These are phyloP conservation scores for Homolaphlyctis polyrhiza DNA, from an alignment of 371 early-diverging fungal species.

Conservation along the genomic window DNA sequence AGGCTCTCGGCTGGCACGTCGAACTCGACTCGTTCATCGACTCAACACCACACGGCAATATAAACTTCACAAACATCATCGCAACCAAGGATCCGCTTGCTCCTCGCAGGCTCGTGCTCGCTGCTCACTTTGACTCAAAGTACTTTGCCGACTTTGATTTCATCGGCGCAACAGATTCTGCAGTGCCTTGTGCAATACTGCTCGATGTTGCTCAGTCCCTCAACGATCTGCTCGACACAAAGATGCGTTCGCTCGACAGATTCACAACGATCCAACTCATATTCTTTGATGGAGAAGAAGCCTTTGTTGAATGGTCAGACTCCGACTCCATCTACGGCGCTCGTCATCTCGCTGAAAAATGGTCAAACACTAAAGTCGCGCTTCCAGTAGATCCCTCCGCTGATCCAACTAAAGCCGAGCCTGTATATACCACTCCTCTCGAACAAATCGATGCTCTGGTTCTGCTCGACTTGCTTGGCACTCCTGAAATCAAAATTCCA, in stretches of 20 bases:
- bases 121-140: conserved; percentile 92
- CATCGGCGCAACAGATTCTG: conserved; percentile 49
- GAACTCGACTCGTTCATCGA: conserved; percentile 74
- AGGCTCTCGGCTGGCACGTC: conserved; percentile 59
- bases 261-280: conserved; percentile 73
- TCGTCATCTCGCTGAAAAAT: conserved; percentile 57
- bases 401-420: too few relatives aligned
- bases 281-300: conserved; percentile 98
- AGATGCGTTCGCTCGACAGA: conserved; percentile 16
- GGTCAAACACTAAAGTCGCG: conserved; percentile 23
- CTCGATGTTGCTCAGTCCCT: conserved; percentile 66
- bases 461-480: conserved; percentile 82
- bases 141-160: conserved; percentile 42
- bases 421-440: conserved; percentile 40
- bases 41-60: conserved; percentile 69
- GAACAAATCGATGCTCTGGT: conserved; percentile 80
- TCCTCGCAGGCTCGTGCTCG: conserved; percentile 67
- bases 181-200: conserved; percentile 72
- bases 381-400: not conserved
- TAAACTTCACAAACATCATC: conserved; percentile 78
- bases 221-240: conserved; percentile 27
- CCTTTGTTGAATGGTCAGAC: conserved; percentile 70
- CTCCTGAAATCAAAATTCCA: conserved; percentile 15
- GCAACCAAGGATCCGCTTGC: conserved; percentile 77
- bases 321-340: conserved; percentile 91